A percentile compares a stretch with the other conserved stretches of the same genome.
phyloP scores from a whole-genome alignment of 1,139 yeast species.

The Saccharomyces hybrid region DNA sequence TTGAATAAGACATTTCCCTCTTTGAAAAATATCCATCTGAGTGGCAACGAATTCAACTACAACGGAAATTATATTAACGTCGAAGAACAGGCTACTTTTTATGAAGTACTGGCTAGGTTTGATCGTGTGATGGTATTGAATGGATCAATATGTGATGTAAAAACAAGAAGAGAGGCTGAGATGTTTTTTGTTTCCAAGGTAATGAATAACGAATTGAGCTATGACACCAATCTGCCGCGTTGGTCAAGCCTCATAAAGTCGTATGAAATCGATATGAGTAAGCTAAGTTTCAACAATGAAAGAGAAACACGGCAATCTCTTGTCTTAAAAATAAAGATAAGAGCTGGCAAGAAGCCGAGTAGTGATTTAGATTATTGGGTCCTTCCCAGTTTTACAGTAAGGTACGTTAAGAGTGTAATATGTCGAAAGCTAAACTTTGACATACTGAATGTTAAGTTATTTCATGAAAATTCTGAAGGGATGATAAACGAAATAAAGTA shows the following conservation, averaged over 20 bases:
- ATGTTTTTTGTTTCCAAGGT: conserved; percentile 55
- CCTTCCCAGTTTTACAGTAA: conserved; percentile 14
- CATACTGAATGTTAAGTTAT: conserved; percentile 10
- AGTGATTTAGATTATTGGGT: conserved; percentile 5
- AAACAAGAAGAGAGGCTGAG: conserved; percentile 57
- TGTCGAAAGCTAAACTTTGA: conserved; percentile 6
- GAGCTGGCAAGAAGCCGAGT: conserved; percentile 4
- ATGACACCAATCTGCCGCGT: conserved; percentile 19
- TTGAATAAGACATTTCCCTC: conserved; percentile 33
- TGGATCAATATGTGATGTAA: conserved; percentile 43
- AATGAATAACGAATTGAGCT: conserved; percentile 28
- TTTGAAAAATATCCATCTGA: background rate
- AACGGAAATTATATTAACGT: conserved; percentile 44
- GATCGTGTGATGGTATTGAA: conserved; percentile 39
- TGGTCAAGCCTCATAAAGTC: conserved; percentile 15
- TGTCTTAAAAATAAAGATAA: background rate
- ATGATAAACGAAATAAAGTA: conserved; percentile 10
- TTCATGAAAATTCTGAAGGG: conserved; percentile 6
- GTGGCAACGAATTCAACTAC: conserved; percentile 28
- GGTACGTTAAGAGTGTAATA: conserved; percentile 20
- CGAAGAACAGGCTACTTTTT: conserved; percentile 6
- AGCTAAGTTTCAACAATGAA: background rate
- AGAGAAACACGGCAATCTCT: background rate
- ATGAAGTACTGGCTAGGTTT: conserved; percentile 45
- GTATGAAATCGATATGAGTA: conserved; percentile 8